Percentiles rank a stretch among this genome's conserved stretches.
phyloP scores from a whole-genome alignment of 208 protist genomes.

The Leishmania tropica region DNA sequence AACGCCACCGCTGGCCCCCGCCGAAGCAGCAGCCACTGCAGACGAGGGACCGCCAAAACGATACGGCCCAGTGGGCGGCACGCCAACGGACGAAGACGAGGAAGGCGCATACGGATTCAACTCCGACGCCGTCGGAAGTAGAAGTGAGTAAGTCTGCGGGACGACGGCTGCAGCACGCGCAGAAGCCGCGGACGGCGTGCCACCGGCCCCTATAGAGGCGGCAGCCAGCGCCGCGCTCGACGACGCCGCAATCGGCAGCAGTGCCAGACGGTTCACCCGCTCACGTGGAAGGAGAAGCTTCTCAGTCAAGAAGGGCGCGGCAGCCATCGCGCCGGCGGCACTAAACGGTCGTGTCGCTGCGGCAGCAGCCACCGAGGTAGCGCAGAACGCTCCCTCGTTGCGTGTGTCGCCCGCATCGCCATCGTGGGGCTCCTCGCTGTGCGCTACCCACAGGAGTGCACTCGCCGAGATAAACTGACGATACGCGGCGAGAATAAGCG shows the following conservation, averaged over 20 bases:
- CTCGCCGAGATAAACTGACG: constrained; percentile 19
- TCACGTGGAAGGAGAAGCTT: constrained; percentile 19
- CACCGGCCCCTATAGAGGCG: background rate
- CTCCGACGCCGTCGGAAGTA: background rate
- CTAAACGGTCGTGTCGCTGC: constrained; percentile 7
- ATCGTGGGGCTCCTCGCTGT: background rate
- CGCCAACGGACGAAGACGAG: background rate
- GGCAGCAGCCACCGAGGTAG: background rate
- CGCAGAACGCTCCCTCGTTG: background rate
- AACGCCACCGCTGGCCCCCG: background rate
- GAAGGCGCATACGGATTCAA: background rate
- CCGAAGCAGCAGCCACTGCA: background rate
- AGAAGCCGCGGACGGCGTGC: background rate
- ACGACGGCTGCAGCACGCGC: background rate
- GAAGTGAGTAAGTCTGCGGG: background rate
- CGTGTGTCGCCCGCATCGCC: background rate
- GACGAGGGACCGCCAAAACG: background rate
- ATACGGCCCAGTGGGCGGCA: background rate
- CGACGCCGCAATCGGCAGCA: constrained; percentile 13
- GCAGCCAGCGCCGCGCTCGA: background rate
- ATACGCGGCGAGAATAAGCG: constrained; percentile 14
- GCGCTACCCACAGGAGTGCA: constrained; percentile 22
- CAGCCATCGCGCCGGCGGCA: background rate
- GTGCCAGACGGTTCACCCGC: constrained; percentile 15
- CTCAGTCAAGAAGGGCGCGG: background rate